Evolutionary conservation across 768 basidiomycete genomes (phyloP).

Genomic region (Mycena kentingensis): DNA sequence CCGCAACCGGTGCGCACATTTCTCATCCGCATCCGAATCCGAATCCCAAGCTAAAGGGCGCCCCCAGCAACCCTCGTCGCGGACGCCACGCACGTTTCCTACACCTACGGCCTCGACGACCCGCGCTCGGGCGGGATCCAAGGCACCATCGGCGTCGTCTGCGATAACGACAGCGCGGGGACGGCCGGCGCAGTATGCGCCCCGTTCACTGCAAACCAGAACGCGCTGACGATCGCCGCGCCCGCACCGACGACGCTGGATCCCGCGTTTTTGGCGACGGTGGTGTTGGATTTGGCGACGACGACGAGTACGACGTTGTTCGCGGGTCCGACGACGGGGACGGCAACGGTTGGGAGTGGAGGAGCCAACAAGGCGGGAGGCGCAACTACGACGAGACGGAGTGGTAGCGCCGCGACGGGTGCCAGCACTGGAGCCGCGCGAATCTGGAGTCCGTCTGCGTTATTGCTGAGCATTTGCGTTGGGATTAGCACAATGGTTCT

Average conservation of each 20-base stretch:
- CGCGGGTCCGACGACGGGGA: no score
- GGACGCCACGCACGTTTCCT: not conserved
- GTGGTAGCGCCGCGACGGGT: no score
- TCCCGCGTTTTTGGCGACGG: not conserved
- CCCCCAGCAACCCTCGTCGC: slow-evolving; percentile 1
- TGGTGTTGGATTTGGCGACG: not conserved
- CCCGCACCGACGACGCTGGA: not conserved
- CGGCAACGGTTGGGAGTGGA: no score
- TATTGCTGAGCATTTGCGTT: no score
- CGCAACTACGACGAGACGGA: no score
- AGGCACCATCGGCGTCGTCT: not conserved
- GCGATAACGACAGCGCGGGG: not conserved
- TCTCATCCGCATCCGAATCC: not conserved
- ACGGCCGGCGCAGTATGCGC: not conserved
- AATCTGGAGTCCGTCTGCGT: no score
- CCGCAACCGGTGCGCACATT: not conserved
- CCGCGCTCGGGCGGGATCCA: not conserved
- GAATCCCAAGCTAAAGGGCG: not conserved
- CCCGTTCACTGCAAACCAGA: not conserved
- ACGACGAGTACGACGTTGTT: not conserved
- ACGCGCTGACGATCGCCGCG: not conserved
- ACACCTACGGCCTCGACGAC: not conserved
- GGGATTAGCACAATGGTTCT: no score
- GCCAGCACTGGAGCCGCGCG: no score
- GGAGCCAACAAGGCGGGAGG: no score